Evolutionary conservation across 345 rosid species (phyloP), one percentile per base, ranked within the genome.

Genomic region (Pistacia integerrima): DNA sequence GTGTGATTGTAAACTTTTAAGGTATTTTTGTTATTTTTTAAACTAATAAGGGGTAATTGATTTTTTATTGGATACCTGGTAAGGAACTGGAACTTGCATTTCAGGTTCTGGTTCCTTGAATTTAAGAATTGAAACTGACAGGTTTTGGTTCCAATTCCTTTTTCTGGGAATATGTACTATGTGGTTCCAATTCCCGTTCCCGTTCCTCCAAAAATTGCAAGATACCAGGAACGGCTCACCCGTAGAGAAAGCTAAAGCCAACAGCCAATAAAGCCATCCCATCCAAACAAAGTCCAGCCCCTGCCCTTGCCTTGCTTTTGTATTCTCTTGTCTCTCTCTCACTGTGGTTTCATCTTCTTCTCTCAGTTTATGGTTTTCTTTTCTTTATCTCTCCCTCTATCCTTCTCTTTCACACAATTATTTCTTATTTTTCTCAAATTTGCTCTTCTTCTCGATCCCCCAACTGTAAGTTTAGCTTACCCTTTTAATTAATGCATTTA

Each of bases 381-480:
- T 49, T 58, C 64, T 18, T 64, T 70, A 51, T 72, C 51, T 78
- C 69, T 64, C 74, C 79, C 65, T 62, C 30, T 46, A 61, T 70
- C 35, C 69, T 33, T 73, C 74, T 64, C 62, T 41, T 41, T 41
- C 65, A 62, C 77, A 30, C 60, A 55, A 35, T 60, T 16, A 55
- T 54, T 36, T 76, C 46, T 59, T 62, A 83, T 80, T 81, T 82
- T 76, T 82, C 85, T 41, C 81, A 77, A 79, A 87, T 67, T 82
- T 64, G 74, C 73, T 74, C 78, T 67, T 63, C 61, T n/a, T 73
- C 52, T 77, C 85, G 82, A 82, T 84, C 82, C 78, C 73, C 25
- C 25, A 64, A 77, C 83, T 76, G 93, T 89, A 78, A 77, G 93
- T 79, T 65, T 17, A 28, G 30, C 72, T 71, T 49, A 62, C 87